Evolutionary conservation across 768 basidiomycete species (phyloP).

Genomic region (Russula ochroleuca): DNA sequence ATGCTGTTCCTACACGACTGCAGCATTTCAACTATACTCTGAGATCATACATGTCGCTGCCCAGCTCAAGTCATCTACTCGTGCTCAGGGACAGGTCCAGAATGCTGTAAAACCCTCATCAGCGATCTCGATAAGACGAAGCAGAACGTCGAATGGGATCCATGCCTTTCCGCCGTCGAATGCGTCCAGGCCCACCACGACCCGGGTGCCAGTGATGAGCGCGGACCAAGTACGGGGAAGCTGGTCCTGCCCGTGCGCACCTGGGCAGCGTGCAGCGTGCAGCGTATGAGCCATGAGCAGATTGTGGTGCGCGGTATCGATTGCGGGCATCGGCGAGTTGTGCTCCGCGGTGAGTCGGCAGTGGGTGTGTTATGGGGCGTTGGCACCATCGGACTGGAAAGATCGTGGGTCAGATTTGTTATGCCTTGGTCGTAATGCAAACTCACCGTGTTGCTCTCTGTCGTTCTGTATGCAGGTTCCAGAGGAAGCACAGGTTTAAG

Average conservation of each 20-base stretch:
- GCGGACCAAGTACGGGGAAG: conserved; percentile 73
- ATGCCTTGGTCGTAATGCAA: too few species aligned
- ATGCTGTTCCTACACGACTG: not conserved
- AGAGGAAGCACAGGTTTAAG: conserved; percentile 53
- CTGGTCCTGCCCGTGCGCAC: conserved; percentile 44
- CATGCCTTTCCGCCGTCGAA: conserved; percentile 39
- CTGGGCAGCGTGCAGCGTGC: conserved; percentile 58
- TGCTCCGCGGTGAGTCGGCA: conserved; percentile 61
- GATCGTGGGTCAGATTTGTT: too few species aligned
- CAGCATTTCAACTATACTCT: not conserved
- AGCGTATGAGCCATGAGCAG: conserved; percentile 74
- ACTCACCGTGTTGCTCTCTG: not conserved
- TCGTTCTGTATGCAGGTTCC: conserved; percentile 42
- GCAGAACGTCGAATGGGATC: not conserved
- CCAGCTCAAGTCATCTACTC: not conserved
- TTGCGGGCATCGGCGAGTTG: conserved; percentile 66
- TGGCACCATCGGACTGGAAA: too few species aligned
- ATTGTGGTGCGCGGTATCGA: conserved; percentile 72
- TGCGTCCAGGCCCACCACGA: conserved; percentile 61
- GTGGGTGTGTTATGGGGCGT: too few species aligned
- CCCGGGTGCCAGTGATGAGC: conserved; percentile 70
- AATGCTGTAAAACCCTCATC: not conserved
- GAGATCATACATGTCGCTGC: not conserved
- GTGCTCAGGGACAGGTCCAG: conserved; percentile 10
- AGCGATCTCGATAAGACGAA: not conserved